Conservation (phyloP, 192 early-diverging fungal genomes). For the Gigaspora rosea region DNA sequence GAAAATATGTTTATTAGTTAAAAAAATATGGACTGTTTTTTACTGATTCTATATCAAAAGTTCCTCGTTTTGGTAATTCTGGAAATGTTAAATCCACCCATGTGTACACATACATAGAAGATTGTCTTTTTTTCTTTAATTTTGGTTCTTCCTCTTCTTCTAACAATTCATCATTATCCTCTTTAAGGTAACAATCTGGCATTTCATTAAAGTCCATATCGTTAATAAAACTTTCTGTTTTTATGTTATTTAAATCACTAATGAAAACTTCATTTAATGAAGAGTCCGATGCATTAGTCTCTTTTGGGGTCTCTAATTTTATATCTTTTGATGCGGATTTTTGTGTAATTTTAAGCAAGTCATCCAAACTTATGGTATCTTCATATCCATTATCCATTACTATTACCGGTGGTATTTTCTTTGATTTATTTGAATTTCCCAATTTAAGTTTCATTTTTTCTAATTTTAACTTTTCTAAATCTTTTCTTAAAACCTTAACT, state of each 20-base stretch:
- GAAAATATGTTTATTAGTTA: constrained; percentile 55
- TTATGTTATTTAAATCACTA: background rate
- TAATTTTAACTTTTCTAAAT: constrained; percentile 39
- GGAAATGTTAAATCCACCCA: constrained; percentile 68
- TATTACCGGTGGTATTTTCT: constrained; percentile 28
- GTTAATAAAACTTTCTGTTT: background rate
- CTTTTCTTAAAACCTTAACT: constrained; percentile 39
- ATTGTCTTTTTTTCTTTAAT: constrained; percentile 31
- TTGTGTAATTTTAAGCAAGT: constrained; percentile 37
- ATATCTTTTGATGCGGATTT: constrained; percentile 23
- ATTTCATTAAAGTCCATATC: constrained; percentile 25
- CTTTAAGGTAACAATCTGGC: constrained; percentile 40
- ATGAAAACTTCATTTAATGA: constrained; percentile 27
- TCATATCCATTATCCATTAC: constrained; percentile 26
- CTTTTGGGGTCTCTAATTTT: background rate
- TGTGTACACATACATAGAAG: constrained; percentile 40
- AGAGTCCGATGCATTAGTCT: background rate
- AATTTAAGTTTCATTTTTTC: constrained; percentile 3
- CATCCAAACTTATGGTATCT: constrained; percentile 41
- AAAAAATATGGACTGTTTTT: constrained; percentile 90
- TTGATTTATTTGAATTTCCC: constrained; percentile 27
- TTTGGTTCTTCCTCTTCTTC: constrained; percentile 34
- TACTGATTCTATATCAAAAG: constrained; percentile 83
- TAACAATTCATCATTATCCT: constrained; percentile 46
- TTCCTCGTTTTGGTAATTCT: constrained; percentile 77